These are phyloP conservation scores for Dunaliella primolecta DNA, from an alignment of 139 green algal species.

Conservation along the genomic window DNA sequence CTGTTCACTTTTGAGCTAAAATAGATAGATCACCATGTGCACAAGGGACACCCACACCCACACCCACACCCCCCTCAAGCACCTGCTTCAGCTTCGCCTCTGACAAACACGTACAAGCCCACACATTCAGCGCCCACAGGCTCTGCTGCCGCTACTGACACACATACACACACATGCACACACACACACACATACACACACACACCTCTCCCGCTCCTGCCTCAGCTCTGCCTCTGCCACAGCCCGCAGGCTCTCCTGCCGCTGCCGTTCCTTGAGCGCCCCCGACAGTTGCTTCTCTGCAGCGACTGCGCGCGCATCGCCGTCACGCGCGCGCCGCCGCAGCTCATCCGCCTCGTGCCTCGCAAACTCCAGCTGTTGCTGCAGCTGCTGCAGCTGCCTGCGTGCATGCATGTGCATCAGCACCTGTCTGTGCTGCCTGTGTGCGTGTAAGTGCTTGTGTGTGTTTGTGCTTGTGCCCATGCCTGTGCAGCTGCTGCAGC, in stretches of 20 bases:
- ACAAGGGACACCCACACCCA: no score
- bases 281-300: neutral
- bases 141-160: no score
- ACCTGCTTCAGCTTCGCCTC: no score
- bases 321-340: neutral
- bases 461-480: neutral
- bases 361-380: neutral
- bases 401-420: neutral
- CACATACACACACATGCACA: no score
- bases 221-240: neutral
- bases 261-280: neutral
- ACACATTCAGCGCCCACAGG: no score
- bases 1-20: no score
- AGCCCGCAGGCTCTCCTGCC: neutral
- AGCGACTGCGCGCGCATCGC: neutral
- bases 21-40: no score
- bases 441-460: neutral
- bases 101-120: no score
- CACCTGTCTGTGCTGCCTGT: no score
- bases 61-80: no score
- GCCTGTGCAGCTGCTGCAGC: neutral
- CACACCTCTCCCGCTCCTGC: neutral
- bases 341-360: neutral
- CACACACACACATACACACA: no score
- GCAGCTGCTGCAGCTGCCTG: neutral